Percentiles rank a stretch among this genome's conserved stretches.
phyloP scores from a whole-genome alignment of 495 filamentous ascomycete genomes.

The Rostrohypoxylon terebratum region DNA sequence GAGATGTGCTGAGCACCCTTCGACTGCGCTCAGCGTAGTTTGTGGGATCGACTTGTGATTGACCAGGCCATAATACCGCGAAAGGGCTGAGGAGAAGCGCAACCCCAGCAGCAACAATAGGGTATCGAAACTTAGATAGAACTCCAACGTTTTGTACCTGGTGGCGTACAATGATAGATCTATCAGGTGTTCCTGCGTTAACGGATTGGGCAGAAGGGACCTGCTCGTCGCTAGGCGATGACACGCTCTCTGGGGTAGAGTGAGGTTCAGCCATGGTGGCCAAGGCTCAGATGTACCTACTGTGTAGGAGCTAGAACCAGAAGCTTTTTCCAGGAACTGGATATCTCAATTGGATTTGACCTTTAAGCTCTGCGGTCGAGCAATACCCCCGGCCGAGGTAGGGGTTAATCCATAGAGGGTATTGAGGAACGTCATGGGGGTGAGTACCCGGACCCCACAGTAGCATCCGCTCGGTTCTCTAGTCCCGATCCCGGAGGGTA shows the following conservation, averaged over 20 bases:
- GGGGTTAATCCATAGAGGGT: slow-evolving; percentile 17
- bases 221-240: slow-evolving; percentile 9
- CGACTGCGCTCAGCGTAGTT: slow-evolving; percentile 35
- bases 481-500: slow-evolving; percentile 19
- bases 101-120: slow-evolving; percentile 32
- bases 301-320: not conserved
- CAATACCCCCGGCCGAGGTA: slow-evolving; percentile 1
- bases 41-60: slow-evolving; percentile 30
- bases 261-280: slow-evolving; percentile 33
- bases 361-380: slow-evolving; percentile 11
- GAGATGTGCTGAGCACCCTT: slow-evolving; percentile 35
- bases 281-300: not conserved
- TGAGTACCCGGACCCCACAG: slow-evolving; percentile 24
- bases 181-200: not conserved
- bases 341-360: not conserved
- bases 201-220: not conserved
- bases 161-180: slow-evolving; percentile 27
- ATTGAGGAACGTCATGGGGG: not conserved
- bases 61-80: slow-evolving; percentile 32
- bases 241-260: slow-evolving; percentile 4
- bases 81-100: slow-evolving; percentile 34
- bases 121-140: slow-evolving; percentile 34
- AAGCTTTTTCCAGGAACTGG: not conserved
- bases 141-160: slow-evolving; percentile 27
- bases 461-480: slow-evolving; percentile 24